A percentile compares a stretch with the other conserved stretches of the same genome.
These are phyloP conservation scores for Hyaloperonospora arabidopsidis DNA, from an alignment of 352 stramenopile species.

Conservation along the genomic window DNA sequence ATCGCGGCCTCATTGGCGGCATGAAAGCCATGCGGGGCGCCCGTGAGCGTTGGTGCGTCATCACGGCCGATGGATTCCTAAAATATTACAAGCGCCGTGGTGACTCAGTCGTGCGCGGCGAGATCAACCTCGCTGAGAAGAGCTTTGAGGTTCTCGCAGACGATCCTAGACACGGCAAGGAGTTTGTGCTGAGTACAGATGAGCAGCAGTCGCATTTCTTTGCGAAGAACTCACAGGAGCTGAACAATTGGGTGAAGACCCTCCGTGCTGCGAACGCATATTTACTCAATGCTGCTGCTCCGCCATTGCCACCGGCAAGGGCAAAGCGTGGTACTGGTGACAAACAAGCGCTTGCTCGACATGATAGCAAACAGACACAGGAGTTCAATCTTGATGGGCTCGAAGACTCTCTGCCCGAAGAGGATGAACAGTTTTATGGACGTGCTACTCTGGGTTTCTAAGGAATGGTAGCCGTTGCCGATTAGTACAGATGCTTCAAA, in stretches of 20 bases:
- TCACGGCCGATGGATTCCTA: constrained; percentile 58
- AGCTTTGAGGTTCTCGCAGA: constrained; percentile 81
- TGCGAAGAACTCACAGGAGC: constrained; percentile 59
- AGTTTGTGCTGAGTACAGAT: constrained; percentile 77
- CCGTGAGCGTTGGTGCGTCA: constrained; percentile 80
- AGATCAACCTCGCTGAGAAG: constrained; percentile 72
- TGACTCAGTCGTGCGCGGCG: constrained; percentile 68
- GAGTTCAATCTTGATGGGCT: constrained; percentile 36
- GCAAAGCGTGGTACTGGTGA: constrained; percentile 21
- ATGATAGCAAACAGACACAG: constrained; percentile 26
- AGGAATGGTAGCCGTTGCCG: constrained; percentile 11
- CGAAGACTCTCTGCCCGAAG: constrained; percentile 39
- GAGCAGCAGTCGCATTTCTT: constrained; percentile 85
- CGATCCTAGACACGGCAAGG: constrained; percentile 59
- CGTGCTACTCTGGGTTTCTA: constrained; percentile 79
- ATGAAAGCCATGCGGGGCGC: constrained; percentile 84
- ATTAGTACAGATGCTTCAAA: constrained; percentile 17
- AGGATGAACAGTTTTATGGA: constrained; percentile 78
- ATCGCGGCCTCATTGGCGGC: constrained; percentile 62
- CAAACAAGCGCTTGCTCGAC: constrained; percentile 15
- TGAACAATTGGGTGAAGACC: constrained; percentile 73
- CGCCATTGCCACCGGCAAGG: constrained; percentile 23
- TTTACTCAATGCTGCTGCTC: constrained; percentile 39
- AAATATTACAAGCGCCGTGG: constrained; percentile 85
- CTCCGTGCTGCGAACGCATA: constrained; percentile 60